phyloP scores from a whole-genome alignment of 805 yeast species.

The Hanseniaspora clermontiae region DNA sequence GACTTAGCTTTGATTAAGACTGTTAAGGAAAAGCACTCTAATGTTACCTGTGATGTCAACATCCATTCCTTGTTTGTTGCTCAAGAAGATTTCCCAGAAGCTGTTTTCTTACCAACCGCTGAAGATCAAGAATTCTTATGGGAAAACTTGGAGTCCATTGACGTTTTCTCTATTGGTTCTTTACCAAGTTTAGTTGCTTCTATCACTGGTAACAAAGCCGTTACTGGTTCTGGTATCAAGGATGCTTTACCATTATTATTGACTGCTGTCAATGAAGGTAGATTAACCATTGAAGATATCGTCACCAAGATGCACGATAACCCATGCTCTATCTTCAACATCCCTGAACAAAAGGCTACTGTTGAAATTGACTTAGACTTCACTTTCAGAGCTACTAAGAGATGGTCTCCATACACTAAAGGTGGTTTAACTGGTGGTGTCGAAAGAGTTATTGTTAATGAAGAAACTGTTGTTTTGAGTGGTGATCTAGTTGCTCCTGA shows the following conservation, averaged over 20 bases:
- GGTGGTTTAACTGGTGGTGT: slow-evolving; percentile 63
- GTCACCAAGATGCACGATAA: slow-evolving; percentile 61
- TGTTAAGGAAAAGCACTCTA: slow-evolving; percentile 70
- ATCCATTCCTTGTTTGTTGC: slow-evolving; percentile 67
- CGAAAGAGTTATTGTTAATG: slow-evolving; percentile 72
- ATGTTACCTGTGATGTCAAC: slow-evolving; percentile 82
- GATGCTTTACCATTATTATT: slow-evolving; percentile 74
- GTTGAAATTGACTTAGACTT: slow-evolving; percentile 73
- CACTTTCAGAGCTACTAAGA: slow-evolving; percentile 34
- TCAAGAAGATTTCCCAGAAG: slow-evolving; percentile 58
- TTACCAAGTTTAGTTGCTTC: slow-evolving; percentile 62
- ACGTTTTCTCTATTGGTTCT: slow-evolving; percentile 76
- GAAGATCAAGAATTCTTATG: slow-evolving; percentile 75
- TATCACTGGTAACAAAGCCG: slow-evolving; percentile 45
- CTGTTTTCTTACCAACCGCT: slow-evolving; percentile 61
- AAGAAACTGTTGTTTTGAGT: slow-evolving; percentile 72
- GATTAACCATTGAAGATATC: slow-evolving; percentile 60
- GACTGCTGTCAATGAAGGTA: slow-evolving; percentile 64
- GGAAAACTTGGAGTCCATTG: slow-evolving; percentile 59
- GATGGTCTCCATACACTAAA: slow-evolving; percentile 45
- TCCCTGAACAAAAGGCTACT: slow-evolving; percentile 65
- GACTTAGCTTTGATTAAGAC: slow-evolving; percentile 74
- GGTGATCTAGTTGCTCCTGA: slow-evolving; percentile 52
- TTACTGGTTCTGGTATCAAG: slow-evolving; percentile 63
- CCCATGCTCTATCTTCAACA: slow-evolving; percentile 70